A percentile compares a stretch with the other conserved stretches of the same genome.
Evolutionary conservation across 306 rosid genomes (phyloP).

Genomic region (Pueraria montana): DNA sequence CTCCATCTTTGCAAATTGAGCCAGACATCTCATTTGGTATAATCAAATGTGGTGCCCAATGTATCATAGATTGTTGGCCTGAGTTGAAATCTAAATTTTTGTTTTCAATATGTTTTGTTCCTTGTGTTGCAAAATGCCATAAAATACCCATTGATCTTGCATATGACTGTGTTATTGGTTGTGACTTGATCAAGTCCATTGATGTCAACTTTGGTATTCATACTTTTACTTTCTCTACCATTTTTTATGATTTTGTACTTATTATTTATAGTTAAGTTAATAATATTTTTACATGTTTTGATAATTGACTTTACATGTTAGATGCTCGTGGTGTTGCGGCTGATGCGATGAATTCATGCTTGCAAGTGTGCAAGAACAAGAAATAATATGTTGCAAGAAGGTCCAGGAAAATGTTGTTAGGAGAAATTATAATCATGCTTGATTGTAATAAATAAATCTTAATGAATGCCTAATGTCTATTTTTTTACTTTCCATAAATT

Average conservation of each 20-base stretch:
- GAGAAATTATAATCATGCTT: too few species aligned
- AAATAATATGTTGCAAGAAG: too few species aligned
- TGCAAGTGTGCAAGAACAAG: not conserved
- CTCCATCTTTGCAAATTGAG: not conserved
- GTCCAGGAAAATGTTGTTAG: not conserved
- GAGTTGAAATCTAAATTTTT: not conserved
- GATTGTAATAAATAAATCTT: not conserved
- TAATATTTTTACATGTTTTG: not conserved
- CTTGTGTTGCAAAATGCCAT: not conserved
- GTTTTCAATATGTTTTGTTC: not conserved
- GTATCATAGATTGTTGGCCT: not conserved
- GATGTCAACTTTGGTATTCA: not conserved
- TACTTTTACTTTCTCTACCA: not conserved
- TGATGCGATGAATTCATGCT: not conserved
- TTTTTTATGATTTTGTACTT: not conserved
- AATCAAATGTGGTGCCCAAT: not conserved
- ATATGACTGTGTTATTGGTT: not conserved
- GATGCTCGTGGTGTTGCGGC: not conserved
- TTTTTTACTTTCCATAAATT: too few species aligned
- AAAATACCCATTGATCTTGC: not conserved
- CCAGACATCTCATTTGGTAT: not conserved
- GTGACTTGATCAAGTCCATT: not conserved
- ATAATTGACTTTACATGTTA: too few species aligned
- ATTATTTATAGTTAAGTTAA: not conserved
- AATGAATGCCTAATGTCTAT: not conserved